These are phyloP conservation scores for Aspergillus japonicus DNA, from an alignment of 2,329 filamentous ascomycete species.

Conservation along the genomic window DNA sequence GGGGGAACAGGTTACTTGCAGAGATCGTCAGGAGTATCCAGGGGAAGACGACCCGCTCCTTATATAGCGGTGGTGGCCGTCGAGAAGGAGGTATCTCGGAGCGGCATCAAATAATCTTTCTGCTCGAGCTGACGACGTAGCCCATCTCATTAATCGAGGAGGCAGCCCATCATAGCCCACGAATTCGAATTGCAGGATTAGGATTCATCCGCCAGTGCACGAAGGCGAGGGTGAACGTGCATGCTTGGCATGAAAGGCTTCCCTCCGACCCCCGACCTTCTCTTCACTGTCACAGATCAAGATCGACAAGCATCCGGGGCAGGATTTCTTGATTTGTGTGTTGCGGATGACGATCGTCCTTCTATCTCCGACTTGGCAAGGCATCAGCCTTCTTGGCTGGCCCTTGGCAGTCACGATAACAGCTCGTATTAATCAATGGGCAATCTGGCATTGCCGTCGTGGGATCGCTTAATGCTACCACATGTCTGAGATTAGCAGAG, in stretches of 20 bases:
- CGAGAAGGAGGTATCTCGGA: not conserved
- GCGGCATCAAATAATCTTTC: not conserved
- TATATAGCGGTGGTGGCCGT: not conserved
- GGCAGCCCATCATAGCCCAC: not conserved
- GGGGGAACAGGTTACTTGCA: not conserved
- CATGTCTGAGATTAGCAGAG: not conserved
- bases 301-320: not conserved
- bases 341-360: not conserved
- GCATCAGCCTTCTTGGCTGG: no score
- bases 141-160: not conserved
- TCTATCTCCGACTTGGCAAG: not conserved
- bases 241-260: not conserved
- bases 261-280: not conserved
- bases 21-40: not conserved
- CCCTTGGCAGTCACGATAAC: not conserved
- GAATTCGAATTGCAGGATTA: not conserved
- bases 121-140: not conserved
- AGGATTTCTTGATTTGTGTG: not conserved
- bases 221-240: not conserved
- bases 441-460: no score
- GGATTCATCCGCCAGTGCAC: not conserved
- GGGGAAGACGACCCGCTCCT: not conserved
- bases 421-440: not conserved
- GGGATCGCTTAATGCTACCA: no score
- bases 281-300: not conserved